Evolutionary conservation across 2,329 filamentous ascomycete genomes (phyloP), one percentile per base, ranked within the genome.

Genomic region (Cercospora canescens): DNA sequence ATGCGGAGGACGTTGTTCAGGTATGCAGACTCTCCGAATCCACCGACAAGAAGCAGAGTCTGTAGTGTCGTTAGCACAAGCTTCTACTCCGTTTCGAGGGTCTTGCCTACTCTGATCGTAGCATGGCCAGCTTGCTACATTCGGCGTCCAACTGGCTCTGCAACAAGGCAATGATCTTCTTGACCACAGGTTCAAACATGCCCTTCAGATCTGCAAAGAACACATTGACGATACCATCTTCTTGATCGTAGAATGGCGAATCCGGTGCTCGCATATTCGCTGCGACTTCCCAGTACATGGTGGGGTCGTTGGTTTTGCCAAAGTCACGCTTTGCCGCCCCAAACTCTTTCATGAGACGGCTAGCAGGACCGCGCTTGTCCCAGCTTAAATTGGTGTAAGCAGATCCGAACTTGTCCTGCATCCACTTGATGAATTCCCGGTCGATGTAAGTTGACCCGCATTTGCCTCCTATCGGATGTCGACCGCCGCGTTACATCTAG

Each of bases 381-480:
- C 56, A 62, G 2, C 3, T 32, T 39, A 67, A n/a, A 16, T 50
- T 39, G 4, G 57, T 64, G 45, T 62, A 69, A 7, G 37, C 37
- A 6, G 45, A 6, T 0, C 57, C 59, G 50, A 69, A 69, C 18
- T 50, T 67, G 1, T 35, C 16, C 18, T 56, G 50, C 67, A 69
- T 67, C 55, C 55, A 69, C 16, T 59, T 57, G 24, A 67, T 61
- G 67, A 69, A 67, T 6, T 63, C 50, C 12, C 65, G 63, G 34
- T 69, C 65, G 18, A 69, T 66, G 58, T 64, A 69, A 2, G 67
- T 68, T 1, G 67, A 69, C 1, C 67, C 67, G 48, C 67, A 69
- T 14, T 69, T 67, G 26, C 67, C 67, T 9, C 67, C 58, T 60
- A 18, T 3, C 32, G n/a, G 28, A 12, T 9, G 6, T 45, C 16